These are phyloP conservation scores for Metschnikowia gelsemii DNA, from an alignment of 805 yeast species.

Conservation along the genomic window DNA sequence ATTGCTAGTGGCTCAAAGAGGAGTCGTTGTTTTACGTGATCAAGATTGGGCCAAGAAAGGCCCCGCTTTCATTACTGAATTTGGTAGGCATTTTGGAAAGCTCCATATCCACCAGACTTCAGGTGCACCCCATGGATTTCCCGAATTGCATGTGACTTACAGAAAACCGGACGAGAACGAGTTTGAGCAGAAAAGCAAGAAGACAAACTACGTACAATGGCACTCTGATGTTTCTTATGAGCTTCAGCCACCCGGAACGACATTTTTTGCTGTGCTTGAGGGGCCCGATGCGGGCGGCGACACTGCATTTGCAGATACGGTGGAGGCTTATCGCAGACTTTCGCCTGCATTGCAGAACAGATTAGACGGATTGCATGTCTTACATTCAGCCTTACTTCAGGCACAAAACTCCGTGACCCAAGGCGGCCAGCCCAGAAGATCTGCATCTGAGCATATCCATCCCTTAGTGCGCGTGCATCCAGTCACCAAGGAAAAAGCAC, in stretches of 20 bases:
- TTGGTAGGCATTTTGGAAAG: constrained; percentile 34
- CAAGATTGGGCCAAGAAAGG: constrained; percentile 27
- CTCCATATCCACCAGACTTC: constrained; percentile 48
- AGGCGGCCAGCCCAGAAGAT: constrained; percentile 35
- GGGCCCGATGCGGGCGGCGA: constrained; percentile 43
- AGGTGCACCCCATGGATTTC: constrained; percentile 34
- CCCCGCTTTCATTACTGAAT: constrained; percentile 32
- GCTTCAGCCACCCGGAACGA: constrained; percentile 36
- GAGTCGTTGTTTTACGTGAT: constrained; percentile 34
- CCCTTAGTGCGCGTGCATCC: constrained; percentile 38
- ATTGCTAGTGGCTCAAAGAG: constrained; percentile 31
- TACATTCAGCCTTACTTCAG: constrained; percentile 37
- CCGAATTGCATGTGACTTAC: constrained; percentile 36
- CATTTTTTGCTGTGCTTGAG: constrained; percentile 35
- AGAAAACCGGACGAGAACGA: constrained; percentile 30
- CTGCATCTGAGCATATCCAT: constrained; percentile 34
- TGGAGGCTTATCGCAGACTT: constrained; percentile 36
- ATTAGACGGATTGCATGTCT: constrained; percentile 32
- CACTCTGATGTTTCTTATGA: constrained; percentile 40
- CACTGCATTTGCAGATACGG: constrained; percentile 38
- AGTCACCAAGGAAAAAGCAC: constrained; percentile 31
- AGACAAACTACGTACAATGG: constrained; percentile 33
- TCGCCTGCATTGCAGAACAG: constrained; percentile 34
- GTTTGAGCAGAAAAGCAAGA: constrained; percentile 26
- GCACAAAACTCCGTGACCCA: constrained; percentile 26